Base-by-base conservation (phyloP, 305 asterid genomes). In the Fraxinus latifolia region DNA sequence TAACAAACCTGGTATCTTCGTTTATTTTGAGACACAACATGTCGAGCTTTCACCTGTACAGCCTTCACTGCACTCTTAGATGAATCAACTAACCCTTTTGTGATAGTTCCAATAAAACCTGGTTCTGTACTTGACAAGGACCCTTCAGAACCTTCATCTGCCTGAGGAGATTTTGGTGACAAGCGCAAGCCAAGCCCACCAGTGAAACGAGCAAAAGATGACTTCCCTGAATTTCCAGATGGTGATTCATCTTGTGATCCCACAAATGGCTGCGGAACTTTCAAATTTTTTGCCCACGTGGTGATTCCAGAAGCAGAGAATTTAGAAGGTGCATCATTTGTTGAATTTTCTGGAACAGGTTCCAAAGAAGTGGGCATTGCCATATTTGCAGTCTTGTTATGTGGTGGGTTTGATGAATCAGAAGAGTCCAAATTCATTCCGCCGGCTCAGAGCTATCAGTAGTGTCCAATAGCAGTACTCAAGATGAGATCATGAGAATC, bases 31-130 rank as follows among this genome's bases (percentile, higher is more conserved):
- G 99, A 95, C 33, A 95, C 99, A 85, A 77, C 99, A 85, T 96
- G 99, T 39, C 99, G 97, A 79, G 99, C 99, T 89, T 93, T 96
- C 77, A 94, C 98, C 86, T 91, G 95, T 76, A 96, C 99, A 77
- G 98, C 99, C 86, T 93, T 94, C 87, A 91, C 98, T 17, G 99
- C 99, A 53, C 88, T 94, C 86, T 91, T 96, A 21, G 99, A 96
- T 75, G 98, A 82, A 87, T 96, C 99, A 79, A 96, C 97, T 67
- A 94, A 77, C 83, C 99, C 99, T 89, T 91, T 96, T 7, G 97
- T 92, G 84, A 96, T 89, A 81, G 97, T 90, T 77, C 97, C 99
- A 80, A 96, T 76, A 67, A 96, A 89, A 58, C 97, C 91, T 36
- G 98, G 79, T 78, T 90, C 90, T 71, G 94, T 21, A 37, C 90